phyloP scores from a whole-genome alignment of 2,329 filamentous ascomycete genomes.

The Monosporascus sp. region DNA sequence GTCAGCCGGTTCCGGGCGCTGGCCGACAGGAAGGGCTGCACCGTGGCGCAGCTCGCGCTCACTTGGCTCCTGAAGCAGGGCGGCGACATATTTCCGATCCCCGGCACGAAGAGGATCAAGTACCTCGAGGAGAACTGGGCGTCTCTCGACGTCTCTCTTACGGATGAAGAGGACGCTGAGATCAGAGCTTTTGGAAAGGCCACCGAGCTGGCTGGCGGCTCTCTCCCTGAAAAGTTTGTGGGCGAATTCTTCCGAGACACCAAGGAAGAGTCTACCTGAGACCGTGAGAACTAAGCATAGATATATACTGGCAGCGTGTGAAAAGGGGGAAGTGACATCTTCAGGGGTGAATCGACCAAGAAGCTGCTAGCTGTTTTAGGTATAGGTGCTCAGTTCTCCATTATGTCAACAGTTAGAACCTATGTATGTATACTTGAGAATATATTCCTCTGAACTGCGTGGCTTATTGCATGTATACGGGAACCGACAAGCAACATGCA shows the following conservation, averaged over 20 bases:
- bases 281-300: background rate
- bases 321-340: too few species aligned
- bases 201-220: constrained; percentile 3
- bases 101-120: constrained; percentile 31
- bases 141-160: constrained; percentile 17
- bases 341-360: too few species aligned
- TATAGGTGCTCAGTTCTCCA: too few species aligned
- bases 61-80: constrained; percentile 51
- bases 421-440: too few species aligned
- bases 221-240: constrained; percentile 2
- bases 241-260: constrained; percentile 5
- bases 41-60: constrained; percentile 48
- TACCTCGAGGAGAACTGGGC: constrained; percentile 31
- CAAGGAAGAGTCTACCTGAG: constrained; percentile 5
- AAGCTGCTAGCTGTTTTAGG: too few species aligned
- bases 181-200: constrained; percentile 12
- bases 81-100: constrained; percentile 35
- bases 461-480: too few species aligned
- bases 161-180: constrained; percentile 18
- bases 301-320: too few species aligned
- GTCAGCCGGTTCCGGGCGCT: constrained; percentile 22
- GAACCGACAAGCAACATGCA: too few species aligned
- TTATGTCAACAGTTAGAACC: too few species aligned
- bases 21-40: constrained; percentile 32
- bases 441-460: too few species aligned